Evolutionary conservation across 331 rosid species (phyloP), one percentile per base, ranked within the genome.

Genomic region (Acacia pycnantha): DNA sequence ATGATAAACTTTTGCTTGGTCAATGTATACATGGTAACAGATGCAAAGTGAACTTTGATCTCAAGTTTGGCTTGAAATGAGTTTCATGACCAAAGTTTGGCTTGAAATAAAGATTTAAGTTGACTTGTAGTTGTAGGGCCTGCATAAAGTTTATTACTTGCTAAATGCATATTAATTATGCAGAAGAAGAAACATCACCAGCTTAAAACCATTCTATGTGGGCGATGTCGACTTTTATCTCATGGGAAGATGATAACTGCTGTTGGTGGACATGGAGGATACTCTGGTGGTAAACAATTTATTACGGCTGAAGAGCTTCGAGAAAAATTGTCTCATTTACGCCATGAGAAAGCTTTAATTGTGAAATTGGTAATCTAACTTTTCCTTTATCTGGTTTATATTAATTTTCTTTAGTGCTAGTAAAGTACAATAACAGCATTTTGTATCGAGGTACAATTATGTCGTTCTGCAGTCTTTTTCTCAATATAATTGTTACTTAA

Each of bases 161-260:
- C 72, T 65, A n/a, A 48, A 27, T 44, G 27, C 26, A 26, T 77
- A 53, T 41, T 79, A 41, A n/a, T 84, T 47, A 51, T 77, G 90
- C 93, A 93, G 99, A 93, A 95, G 92, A 95, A 90, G 92, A 95
- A 88, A 77, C 99, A 95, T 73, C 99, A 75, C 84, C 99, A 95
- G 91, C 97, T 95, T 64, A 88, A 76, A 85, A 92, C 89, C 3
- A 89, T 93, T 86, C 87, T 95, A 8, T 95, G 99, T 66, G 80
- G 98, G 68, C 86, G 99, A 80, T 95, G 97, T 85, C 86, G 76
- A 81, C 97, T 95, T 44, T 73, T 95, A 44, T 93, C 97, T 73
- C 99, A 95, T 73, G 99, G 99, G 5, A 81, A 92, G 77, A 95
- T 93, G 98, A 90, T 93, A 84, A 93, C 99, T 56, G 97, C 98